These are phyloP conservation scores for Apiospora sp. DNA, from an alignment of 2,329 filamentous ascomycete species.

Conservation along the genomic window DNA sequence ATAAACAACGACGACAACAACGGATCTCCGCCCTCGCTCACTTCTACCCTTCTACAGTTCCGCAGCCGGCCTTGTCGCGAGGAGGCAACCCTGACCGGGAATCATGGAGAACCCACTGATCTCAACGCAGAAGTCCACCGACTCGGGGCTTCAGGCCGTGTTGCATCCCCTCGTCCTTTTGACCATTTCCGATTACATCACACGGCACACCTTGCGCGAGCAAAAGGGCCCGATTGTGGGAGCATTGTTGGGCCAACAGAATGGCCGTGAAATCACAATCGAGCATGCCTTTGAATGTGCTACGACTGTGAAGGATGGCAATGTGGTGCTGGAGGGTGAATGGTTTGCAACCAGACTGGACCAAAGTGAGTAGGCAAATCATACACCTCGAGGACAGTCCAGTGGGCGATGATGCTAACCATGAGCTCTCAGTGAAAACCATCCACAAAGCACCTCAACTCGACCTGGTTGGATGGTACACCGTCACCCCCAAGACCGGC, in stretches of 20 bases:
- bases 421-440: constrained; percentile 72
- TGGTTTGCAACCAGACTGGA: constrained; percentile 84
- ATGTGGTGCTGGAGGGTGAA: constrained; percentile 67
- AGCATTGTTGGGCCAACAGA: constrained; percentile 89
- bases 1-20: background rate
- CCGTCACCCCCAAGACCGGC: constrained; percentile 75
- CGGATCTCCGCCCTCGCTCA: background rate
- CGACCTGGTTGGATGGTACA: constrained; percentile 93
- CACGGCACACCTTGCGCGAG: constrained; percentile 82
- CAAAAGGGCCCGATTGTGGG: constrained; percentile 82
- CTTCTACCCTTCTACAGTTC: background rate
- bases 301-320: constrained; percentile 59
- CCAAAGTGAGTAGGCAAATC: constrained; percentile 71
- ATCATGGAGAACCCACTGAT: constrained; percentile 69
- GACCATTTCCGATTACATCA: constrained; percentile 96
- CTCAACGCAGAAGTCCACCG: constrained; percentile 71
- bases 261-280: constrained; percentile 88
- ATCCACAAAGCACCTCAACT: constrained; percentile 87
- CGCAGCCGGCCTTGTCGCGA: background rate
- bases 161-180: constrained; percentile 95
- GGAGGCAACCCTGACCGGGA: background rate
- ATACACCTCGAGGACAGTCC: background rate
- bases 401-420: constrained; percentile 27
- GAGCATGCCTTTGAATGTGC: constrained; percentile 93
- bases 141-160: constrained; percentile 79